These are phyloP conservation scores for Scedosporium aurantiacum DNA, from an alignment of 2,329 filamentous ascomycete genomes.

Conservation along the genomic window DNA sequence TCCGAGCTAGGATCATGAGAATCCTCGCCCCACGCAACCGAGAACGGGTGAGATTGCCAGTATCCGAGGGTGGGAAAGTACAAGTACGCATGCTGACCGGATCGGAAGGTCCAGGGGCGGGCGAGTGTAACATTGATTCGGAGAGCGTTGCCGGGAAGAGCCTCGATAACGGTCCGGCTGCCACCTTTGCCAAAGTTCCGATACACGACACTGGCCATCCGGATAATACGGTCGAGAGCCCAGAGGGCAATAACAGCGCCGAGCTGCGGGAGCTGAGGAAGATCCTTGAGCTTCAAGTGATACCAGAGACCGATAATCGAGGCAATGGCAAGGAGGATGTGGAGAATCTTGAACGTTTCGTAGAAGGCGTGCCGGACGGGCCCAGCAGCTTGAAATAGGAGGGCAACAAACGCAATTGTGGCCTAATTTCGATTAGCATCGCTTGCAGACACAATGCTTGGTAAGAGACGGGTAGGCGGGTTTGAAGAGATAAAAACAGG, in stretches of 20 bases:
- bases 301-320: slow-evolving; percentile 56
- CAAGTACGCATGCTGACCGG: slow-evolving; percentile 69
- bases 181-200: slow-evolving; percentile 57
- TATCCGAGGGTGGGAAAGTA: slow-evolving; percentile 64
- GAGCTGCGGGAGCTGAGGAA: slow-evolving; percentile 47
- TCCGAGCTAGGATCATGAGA: slow-evolving; percentile 37
- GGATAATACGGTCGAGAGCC: slow-evolving; percentile 49
- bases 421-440: slow-evolving; percentile 25
- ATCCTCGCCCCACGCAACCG: slow-evolving; percentile 67
- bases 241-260: slow-evolving; percentile 56
- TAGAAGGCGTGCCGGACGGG: slow-evolving; percentile 68
- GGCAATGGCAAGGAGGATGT: slow-evolving; percentile 52
- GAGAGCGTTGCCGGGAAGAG: slow-evolving; percentile 63
- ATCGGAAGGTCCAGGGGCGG: slow-evolving; percentile 63
- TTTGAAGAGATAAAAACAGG: neutral
- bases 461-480: too few relatives aligned
- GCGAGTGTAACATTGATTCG: slow-evolving; percentile 64
- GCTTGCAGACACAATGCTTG: too few relatives aligned
- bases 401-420: slow-evolving; percentile 47
- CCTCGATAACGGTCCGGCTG: slow-evolving; percentile 60
- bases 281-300: slow-evolving; percentile 44
- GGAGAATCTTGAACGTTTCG: slow-evolving; percentile 63
- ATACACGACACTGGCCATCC: slow-evolving; percentile 49
- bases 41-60: slow-evolving; percentile 71
- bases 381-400: slow-evolving; percentile 59